phyloP scores from a whole-genome alignment of 768 basidiomycete genomes.

The Amanita brunnescens region DNA sequence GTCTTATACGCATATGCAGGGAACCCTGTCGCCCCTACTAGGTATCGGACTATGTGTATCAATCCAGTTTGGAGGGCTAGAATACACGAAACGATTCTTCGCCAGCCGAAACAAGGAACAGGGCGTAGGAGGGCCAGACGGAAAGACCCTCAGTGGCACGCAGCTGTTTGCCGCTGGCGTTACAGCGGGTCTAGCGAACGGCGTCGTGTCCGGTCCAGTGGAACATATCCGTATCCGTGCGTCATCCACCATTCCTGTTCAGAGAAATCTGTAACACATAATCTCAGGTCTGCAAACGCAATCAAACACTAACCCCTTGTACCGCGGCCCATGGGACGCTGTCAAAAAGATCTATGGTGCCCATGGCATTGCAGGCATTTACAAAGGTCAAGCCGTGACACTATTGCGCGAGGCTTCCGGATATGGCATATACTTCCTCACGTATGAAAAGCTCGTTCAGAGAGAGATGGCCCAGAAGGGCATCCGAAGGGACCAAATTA shows the following conservation, averaged over 20 bases:
- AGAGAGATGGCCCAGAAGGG: slow-evolving; percentile 70
- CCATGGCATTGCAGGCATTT: slow-evolving; percentile 77
- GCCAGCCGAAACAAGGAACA: slow-evolving; percentile 46
- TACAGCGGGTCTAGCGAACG: slow-evolving; percentile 82
- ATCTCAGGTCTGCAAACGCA: slow-evolving; percentile 82
- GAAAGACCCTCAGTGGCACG: slow-evolving; percentile 43
- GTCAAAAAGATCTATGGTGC: slow-evolving; percentile 71
- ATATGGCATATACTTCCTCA: slow-evolving; percentile 84
- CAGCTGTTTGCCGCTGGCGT: slow-evolving; percentile 78
- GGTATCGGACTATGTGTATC: slow-evolving; percentile 94
- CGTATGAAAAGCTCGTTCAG: slow-evolving; percentile 89
- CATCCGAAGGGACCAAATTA: slow-evolving; percentile 70
- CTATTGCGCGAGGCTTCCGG: slow-evolving; percentile 76
- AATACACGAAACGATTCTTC: slow-evolving; percentile 78
- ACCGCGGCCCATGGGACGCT: slow-evolving; percentile 82
- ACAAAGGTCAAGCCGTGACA: slow-evolving; percentile 89
- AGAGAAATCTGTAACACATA: slow-evolving; percentile 3
- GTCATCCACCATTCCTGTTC: slow-evolving; percentile 17
- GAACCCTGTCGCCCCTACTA: slow-evolving; percentile 81
- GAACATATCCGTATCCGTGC: slow-evolving; percentile 95
- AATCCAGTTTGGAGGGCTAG: slow-evolving; percentile 90
- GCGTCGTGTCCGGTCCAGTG: slow-evolving; percentile 90
- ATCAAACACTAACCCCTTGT: slow-evolving; percentile 63
- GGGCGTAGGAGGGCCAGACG: slow-evolving; percentile 59
- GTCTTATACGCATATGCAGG: slow-evolving; percentile 34